A percentile compares a stretch with the other conserved stretches of the same genome.
These are phyloP conservation scores for Lentinus brumalis DNA, from an alignment of 768 basidiomycete genomes.

Conservation along the genomic window DNA sequence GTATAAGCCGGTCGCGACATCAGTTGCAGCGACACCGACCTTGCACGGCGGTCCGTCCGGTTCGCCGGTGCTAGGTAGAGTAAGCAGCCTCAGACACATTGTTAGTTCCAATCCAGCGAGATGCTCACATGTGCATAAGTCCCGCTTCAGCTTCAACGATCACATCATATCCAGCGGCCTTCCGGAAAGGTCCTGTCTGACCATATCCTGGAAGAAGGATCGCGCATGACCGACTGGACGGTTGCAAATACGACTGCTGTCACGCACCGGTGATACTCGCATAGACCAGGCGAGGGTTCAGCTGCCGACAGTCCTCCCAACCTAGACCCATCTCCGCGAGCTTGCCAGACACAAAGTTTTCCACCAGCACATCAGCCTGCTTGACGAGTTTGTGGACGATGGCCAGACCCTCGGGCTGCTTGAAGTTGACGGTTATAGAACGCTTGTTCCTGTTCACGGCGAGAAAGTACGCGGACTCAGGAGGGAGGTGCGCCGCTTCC, in stretches of 20 bases:
- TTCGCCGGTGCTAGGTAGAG: conserved; percentile 76
- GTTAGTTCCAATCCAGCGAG: neutral
- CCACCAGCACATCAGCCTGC: conserved; percentile 82
- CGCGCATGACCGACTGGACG: neutral
- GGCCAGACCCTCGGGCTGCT: conserved; percentile 71
- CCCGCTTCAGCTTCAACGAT: conserved; percentile 81
- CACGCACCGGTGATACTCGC: conserved; percentile 81
- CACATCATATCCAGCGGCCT: conserved; percentile 88
- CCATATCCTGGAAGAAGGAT: conserved; percentile 57
- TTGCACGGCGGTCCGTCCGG: conserved; percentile 84
- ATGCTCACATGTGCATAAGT: conserved; percentile 81
- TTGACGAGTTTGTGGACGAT: conserved; percentile 72
- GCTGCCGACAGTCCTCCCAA: conserved; percentile 74
- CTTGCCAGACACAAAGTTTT: conserved; percentile 88
- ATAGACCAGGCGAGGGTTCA: conserved; percentile 85
- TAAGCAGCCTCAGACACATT: neutral
- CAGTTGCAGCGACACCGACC: conserved; percentile 94
- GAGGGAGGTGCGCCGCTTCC: conserved; percentile 66
- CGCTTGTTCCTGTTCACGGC: conserved; percentile 88
- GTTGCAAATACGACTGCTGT: conserved; percentile 23
- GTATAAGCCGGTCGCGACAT: conserved; percentile 86
- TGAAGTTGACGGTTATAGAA: conserved; percentile 89
- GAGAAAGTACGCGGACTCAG: conserved; percentile 93
- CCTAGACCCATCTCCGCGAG: conserved; percentile 83
- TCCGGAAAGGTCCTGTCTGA: conserved; percentile 87